phyloP scores from a whole-genome alignment of 331 rosid species.

The Arachis monticola region DNA sequence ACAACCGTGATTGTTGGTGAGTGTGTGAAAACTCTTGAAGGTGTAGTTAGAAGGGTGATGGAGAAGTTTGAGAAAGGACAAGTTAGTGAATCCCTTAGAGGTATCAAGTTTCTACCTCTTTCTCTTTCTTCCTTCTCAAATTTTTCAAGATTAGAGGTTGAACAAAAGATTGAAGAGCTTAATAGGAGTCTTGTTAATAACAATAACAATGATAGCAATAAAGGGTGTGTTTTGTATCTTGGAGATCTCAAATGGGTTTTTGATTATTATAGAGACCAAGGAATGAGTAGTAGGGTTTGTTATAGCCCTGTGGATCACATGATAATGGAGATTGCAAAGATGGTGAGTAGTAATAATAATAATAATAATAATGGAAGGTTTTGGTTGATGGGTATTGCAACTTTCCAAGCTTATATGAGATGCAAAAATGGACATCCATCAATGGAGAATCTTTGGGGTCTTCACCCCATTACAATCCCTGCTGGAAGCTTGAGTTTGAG shows the following conservation, averaged over 20 bases:
- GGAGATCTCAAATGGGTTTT: conserved; percentile 87
- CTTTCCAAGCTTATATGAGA: conserved; percentile 81
- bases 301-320: conserved; percentile 84
- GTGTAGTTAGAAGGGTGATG: conserved; percentile 68
- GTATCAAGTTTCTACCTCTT: conserved; percentile 62
- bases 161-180: conserved; percentile 70
- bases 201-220: conserved; percentile 42
- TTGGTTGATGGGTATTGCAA: conserved; percentile 85
- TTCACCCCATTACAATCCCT: conserved; percentile 85
- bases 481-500: conserved; percentile 72
- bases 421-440: conserved; percentile 81
- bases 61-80: conserved; percentile 69
- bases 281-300: conserved; percentile 32
- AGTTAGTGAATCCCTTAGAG: conserved; percentile 63
- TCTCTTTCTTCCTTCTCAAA: conserved; percentile 54
- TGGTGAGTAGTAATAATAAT: conserved; percentile 58
- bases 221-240: conserved; percentile 76
- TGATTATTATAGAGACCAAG: conserved; percentile 54
- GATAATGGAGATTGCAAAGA: conserved; percentile 82
- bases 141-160: conserved; percentile 70
- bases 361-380: conserved; percentile 48
- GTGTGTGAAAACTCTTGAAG: conserved; percentile 60
- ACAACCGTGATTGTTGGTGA: conserved; percentile 90
- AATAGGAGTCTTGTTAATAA: conserved; percentile 43
- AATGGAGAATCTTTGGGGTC: conserved; percentile 71